phyloP scores from a whole-genome alignment of 768 basidiomycete species.

The Mycena epipterygia region DNA sequence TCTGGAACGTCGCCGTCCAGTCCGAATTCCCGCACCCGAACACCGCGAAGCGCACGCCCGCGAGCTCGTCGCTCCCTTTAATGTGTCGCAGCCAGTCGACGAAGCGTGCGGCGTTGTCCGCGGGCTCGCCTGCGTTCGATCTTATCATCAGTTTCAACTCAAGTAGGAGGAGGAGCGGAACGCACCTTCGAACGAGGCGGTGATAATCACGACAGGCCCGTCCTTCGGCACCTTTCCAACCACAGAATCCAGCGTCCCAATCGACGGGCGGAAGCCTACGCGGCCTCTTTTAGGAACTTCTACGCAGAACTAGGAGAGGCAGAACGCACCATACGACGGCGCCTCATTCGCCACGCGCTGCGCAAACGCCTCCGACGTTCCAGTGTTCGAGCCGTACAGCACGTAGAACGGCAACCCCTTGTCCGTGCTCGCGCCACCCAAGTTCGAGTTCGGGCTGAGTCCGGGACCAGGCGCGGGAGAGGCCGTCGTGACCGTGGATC shows the following conservation, averaged over 20 bases:
- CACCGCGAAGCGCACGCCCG: conserved; percentile 55
- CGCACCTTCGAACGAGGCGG: conserved; percentile 60
- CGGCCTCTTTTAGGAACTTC: neutral
- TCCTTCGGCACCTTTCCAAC: conserved; percentile 54
- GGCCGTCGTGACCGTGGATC: too few relatives aligned
- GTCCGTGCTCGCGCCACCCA: neutral
- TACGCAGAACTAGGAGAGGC: neutral
- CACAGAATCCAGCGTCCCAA: conserved; percentile 57
- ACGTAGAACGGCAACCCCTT: conserved; percentile 50
- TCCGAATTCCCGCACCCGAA: conserved; percentile 67
- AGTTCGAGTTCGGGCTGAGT: too few relatives aligned
- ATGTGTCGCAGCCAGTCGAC: conserved; percentile 55
- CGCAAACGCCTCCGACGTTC: conserved; percentile 63
- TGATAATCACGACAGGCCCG: conserved; percentile 60
- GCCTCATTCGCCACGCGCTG: conserved; percentile 58
- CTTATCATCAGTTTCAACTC: neutral
- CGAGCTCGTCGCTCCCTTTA: conserved; percentile 42
- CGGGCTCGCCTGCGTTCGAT: conserved; percentile 53
- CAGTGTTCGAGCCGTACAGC: conserved; percentile 63
- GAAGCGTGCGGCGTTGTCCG: conserved; percentile 63
- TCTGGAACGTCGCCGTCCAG: conserved; percentile 63
- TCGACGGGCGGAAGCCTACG: conserved; percentile 53
- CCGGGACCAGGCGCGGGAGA: too few relatives aligned
- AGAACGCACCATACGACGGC: conserved; percentile 47
- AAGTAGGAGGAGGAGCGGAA: neutral